Base-by-base conservation (phyloP, 139 green algal genomes). In the Chlamydomonas asymmetrica region DNA sequence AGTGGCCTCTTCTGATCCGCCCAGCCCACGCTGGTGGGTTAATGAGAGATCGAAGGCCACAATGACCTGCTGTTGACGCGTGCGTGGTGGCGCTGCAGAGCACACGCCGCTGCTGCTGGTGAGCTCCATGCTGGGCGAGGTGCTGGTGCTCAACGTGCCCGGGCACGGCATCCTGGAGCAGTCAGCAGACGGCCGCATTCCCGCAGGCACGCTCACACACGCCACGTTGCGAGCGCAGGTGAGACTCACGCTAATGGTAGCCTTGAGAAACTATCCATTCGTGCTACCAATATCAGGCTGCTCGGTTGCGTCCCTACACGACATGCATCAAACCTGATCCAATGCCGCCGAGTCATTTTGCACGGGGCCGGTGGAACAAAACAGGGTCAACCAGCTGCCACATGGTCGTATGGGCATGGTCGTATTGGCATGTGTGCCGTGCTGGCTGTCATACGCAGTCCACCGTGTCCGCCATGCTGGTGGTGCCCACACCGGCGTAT, bases 61-160 rank as follows among this genome's bases (percentile, higher is more conserved):
- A 16, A 25, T 52, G 13, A 16, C 45, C 45, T 52, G 45, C 45
- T 16, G 45, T 16, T 25, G 45, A 13, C 45, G 18, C 18, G 45
- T 52, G 45, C 45, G 18, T 52, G 13, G 13, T 52, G 45, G 13
- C 13, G 13, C 13, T 52, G 13, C 13, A 25, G 13, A 52, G 45
- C 45, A 13, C 45, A 25, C 45, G 13, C 45, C 77, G 43, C 50
- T 79, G 39, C 62, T 83, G 29, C 70, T 83, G 20, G 77, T 83
- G 6, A 43, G 56, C 27, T 59, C 63, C 7, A 37, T 69, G 39
- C 56, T 63, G 23, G 69, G 69, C 6, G 70, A 83, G 63, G 29
- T 83, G 49, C 27, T 60, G 35, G 69, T 83, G 22, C 35, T 83
- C 20, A 25, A 63, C 9, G 34, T 78, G 50, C 69, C 65, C n/a